These are phyloP conservation scores for Danielozyma ontarioensis DNA, from an alignment of 805 yeast genomes.

Conservation along the genomic window DNA sequence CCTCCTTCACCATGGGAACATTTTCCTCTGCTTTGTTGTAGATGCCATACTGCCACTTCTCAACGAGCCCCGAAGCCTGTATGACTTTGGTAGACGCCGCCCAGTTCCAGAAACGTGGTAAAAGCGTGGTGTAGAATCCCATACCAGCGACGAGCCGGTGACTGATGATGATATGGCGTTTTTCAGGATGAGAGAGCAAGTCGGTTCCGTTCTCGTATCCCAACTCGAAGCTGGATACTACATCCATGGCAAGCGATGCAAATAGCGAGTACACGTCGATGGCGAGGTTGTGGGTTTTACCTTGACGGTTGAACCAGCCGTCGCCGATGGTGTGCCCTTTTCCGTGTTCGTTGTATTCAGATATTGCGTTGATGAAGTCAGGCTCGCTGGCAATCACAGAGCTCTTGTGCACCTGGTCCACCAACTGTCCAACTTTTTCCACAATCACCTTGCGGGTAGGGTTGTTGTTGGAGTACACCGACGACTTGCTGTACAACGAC, in stretches of 20 bases:
- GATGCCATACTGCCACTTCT: slow-evolving; percentile 41
- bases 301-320: slow-evolving; percentile 25
- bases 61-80: slow-evolving; percentile 34
- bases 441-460: slow-evolving; percentile 19
- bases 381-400: slow-evolving; percentile 29
- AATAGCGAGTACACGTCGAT: slow-evolving; percentile 58
- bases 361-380: slow-evolving; percentile 28
- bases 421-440: slow-evolving; percentile 22
- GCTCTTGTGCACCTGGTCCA: slow-evolving; percentile 18
- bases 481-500: slow-evolving; percentile 29
- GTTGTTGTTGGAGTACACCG: slow-evolving; percentile 27
- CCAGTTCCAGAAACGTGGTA: slow-evolving; percentile 49
- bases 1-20: slow-evolving; percentile 13
- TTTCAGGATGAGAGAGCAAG: slow-evolving; percentile 34
- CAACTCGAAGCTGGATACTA: slow-evolving; percentile 54
- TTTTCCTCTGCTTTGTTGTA: slow-evolving; percentile 31
- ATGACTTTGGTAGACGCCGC: slow-evolving; percentile 40
- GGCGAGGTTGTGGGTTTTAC: slow-evolving; percentile 26
- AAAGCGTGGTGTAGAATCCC: slow-evolving; percentile 61
- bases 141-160: slow-evolving; percentile 48
- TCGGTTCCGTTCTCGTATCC: slow-evolving; percentile 47
- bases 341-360: slow-evolving; percentile 28
- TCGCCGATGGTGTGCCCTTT: slow-evolving; percentile 20
- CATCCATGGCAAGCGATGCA: slow-evolving; percentile 70
- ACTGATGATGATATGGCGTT: slow-evolving; percentile 37